Evolutionary conservation across 495 filamentous ascomycete genomes (phyloP), one percentile per base, ranked within the genome.

Genomic region (Aspergillus taichungensis): DNA sequence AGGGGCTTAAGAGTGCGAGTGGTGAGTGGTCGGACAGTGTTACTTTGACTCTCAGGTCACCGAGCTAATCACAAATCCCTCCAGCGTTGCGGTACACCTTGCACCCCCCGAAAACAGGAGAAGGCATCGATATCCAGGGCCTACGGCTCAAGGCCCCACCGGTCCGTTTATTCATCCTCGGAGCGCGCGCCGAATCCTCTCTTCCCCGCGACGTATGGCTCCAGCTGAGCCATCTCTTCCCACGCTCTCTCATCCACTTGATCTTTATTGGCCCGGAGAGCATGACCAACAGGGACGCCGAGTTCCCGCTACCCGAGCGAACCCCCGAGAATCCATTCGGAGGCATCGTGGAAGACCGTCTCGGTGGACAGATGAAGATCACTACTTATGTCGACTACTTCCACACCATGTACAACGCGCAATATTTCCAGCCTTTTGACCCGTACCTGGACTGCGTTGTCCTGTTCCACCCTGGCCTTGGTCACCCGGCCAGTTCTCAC

Each of bases 391-490:
- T 96, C 18, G 94, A 99, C 47, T 96, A 99, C 66, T 99, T 90
- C 71, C 90, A 99, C 62, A 96, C 88, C 1, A 76, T 99, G 56
- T 90, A 97, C 67, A 80, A 91, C 54, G 82, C 91, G 1, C 78
- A 84, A 29, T 73, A 86, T 45, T 99, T 97, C 69, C 76, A 84
- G 18, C 94, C 94, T 0, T 96, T 87, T 64, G 92, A 99, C 62
- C 92, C 92, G 1, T 99, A 99, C 62, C 91, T 99, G 53, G 92
- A 99, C 68, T 87, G 82, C 59, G 89, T 99, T 54, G 78, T 99
- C 56, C 75, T 94, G 41, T 99, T 96, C 72, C 92, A 99, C 62
- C 92, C 92, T 3, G 92, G 92, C 6, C 71, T 99, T 13, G 92
- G 92, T 13, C 94, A 99, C 62, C 89, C 94, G 6, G 87, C 88